These are phyloP conservation scores for Cercospora zeae-maydis DNA, from an alignment of 2,329 filamentous ascomycete species.

Conservation along the genomic window DNA sequence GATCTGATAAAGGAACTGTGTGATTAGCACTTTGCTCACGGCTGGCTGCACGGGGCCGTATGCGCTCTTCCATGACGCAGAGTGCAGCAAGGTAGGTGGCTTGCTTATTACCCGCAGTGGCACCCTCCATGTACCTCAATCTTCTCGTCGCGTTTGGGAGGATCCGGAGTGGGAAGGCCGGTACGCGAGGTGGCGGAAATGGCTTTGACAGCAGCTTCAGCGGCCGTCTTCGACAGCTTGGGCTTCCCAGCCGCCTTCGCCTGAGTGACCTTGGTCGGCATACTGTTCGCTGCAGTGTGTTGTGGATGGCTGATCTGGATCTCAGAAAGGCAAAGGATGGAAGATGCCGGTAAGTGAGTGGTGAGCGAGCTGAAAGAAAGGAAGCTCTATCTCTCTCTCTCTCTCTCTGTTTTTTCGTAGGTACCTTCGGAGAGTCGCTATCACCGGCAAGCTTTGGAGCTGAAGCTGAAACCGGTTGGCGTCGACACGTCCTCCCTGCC, in stretches of 20 bases:
- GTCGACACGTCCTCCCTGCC: neutral
- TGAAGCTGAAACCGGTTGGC: neutral
- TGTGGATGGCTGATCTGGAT: neutral
- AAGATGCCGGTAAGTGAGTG: neutral
- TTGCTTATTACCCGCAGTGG: slow-evolving; percentile 9
- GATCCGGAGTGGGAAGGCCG: neutral
- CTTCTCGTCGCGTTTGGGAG: neutral
- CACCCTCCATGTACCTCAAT: slow-evolving; percentile 4
- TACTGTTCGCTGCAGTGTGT: neutral
- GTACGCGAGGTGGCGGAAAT: neutral
- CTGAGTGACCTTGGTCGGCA: neutral
- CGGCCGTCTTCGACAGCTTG: neutral
- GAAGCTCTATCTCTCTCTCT: no score
- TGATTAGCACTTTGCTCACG: neutral
- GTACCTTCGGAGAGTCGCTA: neutral
- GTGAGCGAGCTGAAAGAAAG: neutral
- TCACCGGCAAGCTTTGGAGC: neutral
- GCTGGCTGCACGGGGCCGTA: neutral
- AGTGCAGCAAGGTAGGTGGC: neutral
- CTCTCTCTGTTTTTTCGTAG: neutral
- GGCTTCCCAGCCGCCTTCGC: neutral
- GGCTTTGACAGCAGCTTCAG: neutral
- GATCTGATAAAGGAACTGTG: neutral
- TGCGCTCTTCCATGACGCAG: neutral
- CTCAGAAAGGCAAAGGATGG: neutral